phyloP scores from a whole-genome alignment of 2,329 filamentous ascomycete genomes.

The Botrytis medusae region DNA sequence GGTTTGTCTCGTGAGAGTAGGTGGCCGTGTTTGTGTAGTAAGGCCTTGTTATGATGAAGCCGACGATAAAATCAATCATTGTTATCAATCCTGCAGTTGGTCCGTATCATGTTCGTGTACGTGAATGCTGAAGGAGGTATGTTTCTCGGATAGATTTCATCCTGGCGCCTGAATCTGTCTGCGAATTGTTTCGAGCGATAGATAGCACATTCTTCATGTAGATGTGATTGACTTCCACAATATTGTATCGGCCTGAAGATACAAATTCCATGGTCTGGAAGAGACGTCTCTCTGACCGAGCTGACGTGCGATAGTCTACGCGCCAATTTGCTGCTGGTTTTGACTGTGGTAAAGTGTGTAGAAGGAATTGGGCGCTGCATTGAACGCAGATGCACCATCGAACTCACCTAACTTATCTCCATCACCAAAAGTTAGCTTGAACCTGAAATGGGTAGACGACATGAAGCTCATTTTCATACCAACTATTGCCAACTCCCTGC shows the following conservation, averaged over 20 bases:
- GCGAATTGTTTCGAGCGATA: background rate
- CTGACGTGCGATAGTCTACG: background rate
- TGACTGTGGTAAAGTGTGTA: background rate
- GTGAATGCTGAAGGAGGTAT: background rate
- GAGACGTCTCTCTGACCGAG: background rate
- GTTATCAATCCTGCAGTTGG: background rate
- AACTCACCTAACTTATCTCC: background rate
- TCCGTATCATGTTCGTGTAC: background rate
- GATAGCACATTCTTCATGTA: background rate
- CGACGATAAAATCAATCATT: background rate
- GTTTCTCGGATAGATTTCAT: background rate
- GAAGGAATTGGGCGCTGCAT: too few species aligned
- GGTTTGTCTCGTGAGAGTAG: background rate
- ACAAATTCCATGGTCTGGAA: background rate
- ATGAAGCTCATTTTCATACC: background rate
- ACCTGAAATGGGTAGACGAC: background rate
- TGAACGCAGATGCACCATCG: background rate
- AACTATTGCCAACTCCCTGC: background rate
- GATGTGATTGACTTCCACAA: background rate
- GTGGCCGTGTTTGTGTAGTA: background rate
- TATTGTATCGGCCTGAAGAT: background rate
- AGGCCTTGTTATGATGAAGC: background rate
- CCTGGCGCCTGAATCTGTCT: background rate
- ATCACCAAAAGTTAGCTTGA: constrained; percentile 2
- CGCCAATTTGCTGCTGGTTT: too few species aligned